These are phyloP conservation scores for Saccharomycopsis sp. DNA, from an alignment of 805 yeast genomes.

Conservation along the genomic window DNA sequence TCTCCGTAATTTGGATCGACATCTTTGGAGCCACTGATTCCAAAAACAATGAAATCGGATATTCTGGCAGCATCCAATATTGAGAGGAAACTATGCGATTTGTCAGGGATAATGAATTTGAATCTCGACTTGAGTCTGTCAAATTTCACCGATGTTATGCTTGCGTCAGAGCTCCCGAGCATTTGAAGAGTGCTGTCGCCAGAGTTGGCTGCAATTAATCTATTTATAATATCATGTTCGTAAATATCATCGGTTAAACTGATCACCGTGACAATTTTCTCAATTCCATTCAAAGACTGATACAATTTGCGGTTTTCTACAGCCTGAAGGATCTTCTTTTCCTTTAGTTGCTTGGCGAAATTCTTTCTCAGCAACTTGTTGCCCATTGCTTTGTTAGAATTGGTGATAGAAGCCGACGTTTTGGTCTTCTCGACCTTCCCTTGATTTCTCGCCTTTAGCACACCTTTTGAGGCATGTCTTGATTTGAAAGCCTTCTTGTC, in stretches of 20 bases:
- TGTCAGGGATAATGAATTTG: conserved; percentile 67
- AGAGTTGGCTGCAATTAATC: conserved; percentile 36
- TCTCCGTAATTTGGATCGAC: conserved; percentile 79
- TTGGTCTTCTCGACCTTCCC: conserved; percentile 79
- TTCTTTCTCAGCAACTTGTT: conserved; percentile 70
- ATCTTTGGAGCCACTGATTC: conserved; percentile 81
- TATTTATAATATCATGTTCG: conserved; percentile 45
- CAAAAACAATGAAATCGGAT: conserved; percentile 84
- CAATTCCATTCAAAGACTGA: conserved; percentile 74
- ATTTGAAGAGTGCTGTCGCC: conserved; percentile 29
- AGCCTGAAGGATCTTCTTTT: conserved; percentile 57
- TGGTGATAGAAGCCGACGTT: conserved; percentile 22
- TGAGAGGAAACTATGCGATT: conserved; percentile 48
- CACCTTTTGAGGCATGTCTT: conserved; percentile 84
- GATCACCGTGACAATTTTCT: conserved; percentile 74
- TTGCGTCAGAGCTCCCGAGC: conserved; percentile 15
- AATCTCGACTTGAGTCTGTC: conserved; percentile 68
- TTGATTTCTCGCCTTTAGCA: conserved; percentile 68
- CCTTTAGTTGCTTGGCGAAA: conserved; percentile 67
- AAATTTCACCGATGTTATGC: conserved; percentile 38
- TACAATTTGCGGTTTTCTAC: conserved; percentile 61
- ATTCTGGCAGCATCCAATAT: conserved; percentile 82
- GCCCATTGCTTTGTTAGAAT: conserved; percentile 29
- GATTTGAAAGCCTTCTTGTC: conserved; percentile 88
- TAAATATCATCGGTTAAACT: conserved; percentile 71